Evolutionary conservation across 2,329 filamentous ascomycete species (phyloP).

Genomic region (Xylariaceae sp.): DNA sequence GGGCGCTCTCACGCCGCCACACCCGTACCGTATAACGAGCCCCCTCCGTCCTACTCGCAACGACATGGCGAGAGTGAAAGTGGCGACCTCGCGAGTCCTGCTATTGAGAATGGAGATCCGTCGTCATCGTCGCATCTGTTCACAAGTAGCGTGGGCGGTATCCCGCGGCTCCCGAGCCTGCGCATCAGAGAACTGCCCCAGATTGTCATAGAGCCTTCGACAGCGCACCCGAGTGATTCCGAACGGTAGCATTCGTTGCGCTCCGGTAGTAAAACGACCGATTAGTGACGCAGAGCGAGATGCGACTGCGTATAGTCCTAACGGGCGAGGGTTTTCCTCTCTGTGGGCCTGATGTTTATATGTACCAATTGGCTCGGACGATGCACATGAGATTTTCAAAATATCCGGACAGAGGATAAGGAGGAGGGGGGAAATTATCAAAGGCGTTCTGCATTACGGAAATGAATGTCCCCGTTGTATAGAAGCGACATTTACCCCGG

Average conservation of each 20-base stretch:
- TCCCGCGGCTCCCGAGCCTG: slow-evolving; percentile 49
- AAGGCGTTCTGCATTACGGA: not conserved
- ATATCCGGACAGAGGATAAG: not conserved
- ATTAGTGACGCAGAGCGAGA: not conserved
- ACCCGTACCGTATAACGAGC: slow-evolving; percentile 38
- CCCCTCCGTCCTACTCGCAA: slow-evolving; percentile 47
- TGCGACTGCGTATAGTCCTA: not conserved
- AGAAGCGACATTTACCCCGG: not conserved
- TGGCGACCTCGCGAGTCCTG: slow-evolving; percentile 23
- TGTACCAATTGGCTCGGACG: not conserved
- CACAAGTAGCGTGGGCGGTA: slow-evolving; percentile 36
- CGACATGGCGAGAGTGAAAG: slow-evolving; percentile 20
- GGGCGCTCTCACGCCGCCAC: slow-evolving; percentile 36
- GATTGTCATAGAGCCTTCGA: slow-evolving; percentile 55
- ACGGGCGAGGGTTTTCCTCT: too few species aligned
- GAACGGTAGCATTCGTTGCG: slow-evolving; percentile 9
- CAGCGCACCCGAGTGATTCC: slow-evolving; percentile 30
- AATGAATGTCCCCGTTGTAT: not conserved
- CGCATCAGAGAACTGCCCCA: slow-evolving; percentile 46
- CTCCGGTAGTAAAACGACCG: not conserved
- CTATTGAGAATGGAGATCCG: slow-evolving; percentile 12
- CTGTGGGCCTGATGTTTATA: not conserved
- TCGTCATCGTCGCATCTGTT: slow-evolving; percentile 25
- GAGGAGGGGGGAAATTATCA: not conserved
- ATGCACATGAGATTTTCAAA: not conserved